A percentile compares a stretch with the other conserved stretches of the same genome.
Evolutionary conservation across 1,139 yeast genomes (phyloP).

Genomic region (Hansenula lynferdii): DNA sequence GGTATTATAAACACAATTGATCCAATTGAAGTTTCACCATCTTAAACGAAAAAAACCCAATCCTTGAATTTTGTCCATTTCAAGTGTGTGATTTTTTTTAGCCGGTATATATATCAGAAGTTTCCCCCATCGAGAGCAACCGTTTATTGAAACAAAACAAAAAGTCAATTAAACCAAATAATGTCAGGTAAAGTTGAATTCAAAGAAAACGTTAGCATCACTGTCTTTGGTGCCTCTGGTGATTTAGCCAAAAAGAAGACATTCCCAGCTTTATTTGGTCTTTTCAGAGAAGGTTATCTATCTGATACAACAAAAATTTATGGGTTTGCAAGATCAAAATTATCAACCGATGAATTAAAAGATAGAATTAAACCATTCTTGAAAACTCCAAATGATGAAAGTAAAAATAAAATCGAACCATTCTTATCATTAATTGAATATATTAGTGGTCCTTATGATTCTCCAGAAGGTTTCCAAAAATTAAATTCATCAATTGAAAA

Average conservation of each 20-base stretch:
- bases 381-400: slow-evolving; percentile 48
- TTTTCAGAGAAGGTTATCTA: slow-evolving; percentile 72
- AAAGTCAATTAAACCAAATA: not conserved
- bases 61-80: too few species aligned
- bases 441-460: slow-evolving; percentile 75
- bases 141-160: not conserved
- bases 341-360: slow-evolving; percentile 62
- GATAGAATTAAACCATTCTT: slow-evolving; percentile 61
- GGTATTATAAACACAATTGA: too few species aligned
- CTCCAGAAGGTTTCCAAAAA: slow-evolving; percentile 62
- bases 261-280: slow-evolving; percentile 73
- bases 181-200: slow-evolving; percentile 29
- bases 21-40: too few species aligned
- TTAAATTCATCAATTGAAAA: slow-evolving; percentile 51
- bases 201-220: slow-evolving; percentile 64
- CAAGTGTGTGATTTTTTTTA: too few species aligned
- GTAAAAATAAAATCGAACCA: slow-evolving; percentile 46
- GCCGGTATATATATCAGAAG: too few species aligned
- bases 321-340: slow-evolving; percentile 87
- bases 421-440: slow-evolving; percentile 66
- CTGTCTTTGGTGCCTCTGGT: slow-evolving; percentile 95
- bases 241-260: slow-evolving; percentile 97
- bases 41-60: too few species aligned
- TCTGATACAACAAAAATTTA: slow-evolving; percentile 68
- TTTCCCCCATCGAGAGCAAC: not conserved